These are phyloP conservation scores for Melastoma candidum DNA, from an alignment of 441 rosid species.

Conservation along the genomic window DNA sequence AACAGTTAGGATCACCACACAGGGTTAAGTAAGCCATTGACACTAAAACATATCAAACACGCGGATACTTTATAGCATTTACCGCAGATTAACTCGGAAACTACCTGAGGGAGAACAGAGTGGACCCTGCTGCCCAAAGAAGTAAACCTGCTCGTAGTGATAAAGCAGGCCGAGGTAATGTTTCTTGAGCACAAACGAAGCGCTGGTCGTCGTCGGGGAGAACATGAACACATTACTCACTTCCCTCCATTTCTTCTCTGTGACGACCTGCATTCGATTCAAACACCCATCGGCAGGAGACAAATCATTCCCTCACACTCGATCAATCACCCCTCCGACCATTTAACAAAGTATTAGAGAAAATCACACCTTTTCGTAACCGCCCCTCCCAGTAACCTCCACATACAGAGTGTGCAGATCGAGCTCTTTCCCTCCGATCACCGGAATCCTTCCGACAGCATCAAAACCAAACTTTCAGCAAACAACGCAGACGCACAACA, in stretches of 20 bases:
- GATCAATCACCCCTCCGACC: background rate
- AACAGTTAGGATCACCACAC: too few relatives aligned
- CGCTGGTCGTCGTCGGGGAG: slow-evolving; percentile 92
- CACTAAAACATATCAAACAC: too few relatives aligned
- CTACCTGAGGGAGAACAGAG: slow-evolving; percentile 46
- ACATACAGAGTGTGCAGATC: slow-evolving; percentile 85
- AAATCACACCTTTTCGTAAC: slow-evolving; percentile 67
- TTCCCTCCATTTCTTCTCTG: slow-evolving; percentile 99
- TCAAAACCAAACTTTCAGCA: slow-evolving; percentile 1
- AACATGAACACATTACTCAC: slow-evolving; percentile 80
- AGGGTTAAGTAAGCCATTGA: too few relatives aligned
- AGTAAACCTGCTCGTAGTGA: slow-evolving; percentile 88
- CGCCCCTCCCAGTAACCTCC: slow-evolving; percentile 83
- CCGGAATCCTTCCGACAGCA: slow-evolving; percentile 64
- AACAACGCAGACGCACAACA: background rate
- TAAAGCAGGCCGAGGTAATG: slow-evolving; percentile 74
- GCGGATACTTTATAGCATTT: too few relatives aligned
- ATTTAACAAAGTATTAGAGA: background rate
- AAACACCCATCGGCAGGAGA: background rate
- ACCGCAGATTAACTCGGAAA: too few relatives aligned
- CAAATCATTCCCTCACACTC: background rate
- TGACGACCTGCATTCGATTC: slow-evolving; percentile 51
- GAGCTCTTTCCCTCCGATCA: slow-evolving; percentile 93
- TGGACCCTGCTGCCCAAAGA: slow-evolving; percentile 64
- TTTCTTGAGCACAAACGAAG: slow-evolving; percentile 86